Evolutionary conservation across 2,329 filamentous ascomycete species (phyloP).

Genomic region (Monilinia fructigena): DNA sequence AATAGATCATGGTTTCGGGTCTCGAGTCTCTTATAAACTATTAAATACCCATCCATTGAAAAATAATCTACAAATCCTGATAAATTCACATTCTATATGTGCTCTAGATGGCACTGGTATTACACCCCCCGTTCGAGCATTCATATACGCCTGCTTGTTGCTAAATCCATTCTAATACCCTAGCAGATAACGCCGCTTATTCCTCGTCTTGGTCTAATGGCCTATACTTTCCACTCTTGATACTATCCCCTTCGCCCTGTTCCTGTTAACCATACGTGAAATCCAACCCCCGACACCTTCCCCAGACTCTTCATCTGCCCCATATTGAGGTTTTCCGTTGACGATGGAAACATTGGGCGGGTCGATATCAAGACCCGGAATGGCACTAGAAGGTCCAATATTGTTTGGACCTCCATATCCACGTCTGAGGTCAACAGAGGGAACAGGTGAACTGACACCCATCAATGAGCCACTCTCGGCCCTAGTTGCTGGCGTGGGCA

Average conservation of each 20-base stretch:
- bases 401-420: conserved; percentile 41
- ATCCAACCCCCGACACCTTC: conserved; percentile 69
- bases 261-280: conserved; percentile 60
- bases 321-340: conserved; percentile 50
- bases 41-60: neutral
- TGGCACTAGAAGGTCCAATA: conserved; percentile 62
- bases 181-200: conserved; percentile 12
- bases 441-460: conserved; percentile 73
- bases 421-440: conserved; percentile 69
- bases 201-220: conserved; percentile 48
- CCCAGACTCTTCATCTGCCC: conserved; percentile 37
- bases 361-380: conserved; percentile 80
- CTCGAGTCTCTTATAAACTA: neutral
- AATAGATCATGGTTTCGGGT: neutral
- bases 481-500: conserved; percentile 73
- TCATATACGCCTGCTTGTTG: conserved; percentile 28
- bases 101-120: conserved; percentile 25
- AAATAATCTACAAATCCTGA: conserved; percentile 19
- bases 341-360: conserved; percentile 62
- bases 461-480: conserved; percentile 83
- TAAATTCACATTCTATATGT: conserved; percentile 20
- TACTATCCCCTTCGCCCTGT: conserved; percentile 42
- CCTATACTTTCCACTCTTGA: conserved; percentile 37
- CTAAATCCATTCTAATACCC: conserved; percentile 19
- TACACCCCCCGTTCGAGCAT: conserved; percentile 17